These are phyloP conservation scores for Monilinia vaccinii-corymbosi DNA, from an alignment of 2,329 filamentous ascomycete species.

Conservation along the genomic window DNA sequence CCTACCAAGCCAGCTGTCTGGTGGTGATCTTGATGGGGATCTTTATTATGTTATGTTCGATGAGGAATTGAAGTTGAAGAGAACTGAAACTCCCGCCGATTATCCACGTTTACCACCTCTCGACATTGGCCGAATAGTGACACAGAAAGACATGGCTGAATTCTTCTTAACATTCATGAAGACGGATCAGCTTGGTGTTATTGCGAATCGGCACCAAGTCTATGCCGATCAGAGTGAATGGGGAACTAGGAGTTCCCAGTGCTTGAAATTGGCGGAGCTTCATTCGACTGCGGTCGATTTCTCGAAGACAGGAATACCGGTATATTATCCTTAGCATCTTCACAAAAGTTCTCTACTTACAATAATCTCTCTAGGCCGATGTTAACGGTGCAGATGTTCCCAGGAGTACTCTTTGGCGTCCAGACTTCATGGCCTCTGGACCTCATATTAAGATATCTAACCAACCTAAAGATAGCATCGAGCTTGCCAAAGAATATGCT, in stretches of 20 bases:
- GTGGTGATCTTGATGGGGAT: constrained; percentile 79
- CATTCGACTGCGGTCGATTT: constrained; percentile 68
- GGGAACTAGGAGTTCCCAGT: constrained; percentile 46
- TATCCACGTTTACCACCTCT: constrained; percentile 52
- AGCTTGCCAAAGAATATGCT: constrained; percentile 2
- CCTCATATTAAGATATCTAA: constrained; percentile 36
- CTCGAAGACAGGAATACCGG: constrained; percentile 61
- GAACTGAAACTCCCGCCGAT: constrained; percentile 51
- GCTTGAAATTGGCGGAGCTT: constrained; percentile 48
- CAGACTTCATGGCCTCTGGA: constrained; percentile 45
- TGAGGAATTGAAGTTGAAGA: constrained; percentile 35
- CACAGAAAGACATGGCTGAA: constrained; percentile 57
- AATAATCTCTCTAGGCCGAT: constrained; percentile 17
- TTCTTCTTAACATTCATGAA: constrained; percentile 77
- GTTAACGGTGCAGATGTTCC: constrained; percentile 17
- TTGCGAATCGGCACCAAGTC: constrained; percentile 55
- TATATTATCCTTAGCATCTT: constrained; percentile 21
- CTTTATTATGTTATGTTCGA: constrained; percentile 76
- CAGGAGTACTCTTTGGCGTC: constrained; percentile 29
- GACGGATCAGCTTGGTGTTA: constrained; percentile 55
- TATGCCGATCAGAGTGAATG: constrained; percentile 46
- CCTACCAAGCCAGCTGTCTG: constrained; percentile 67
- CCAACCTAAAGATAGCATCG: constrained; percentile 20
- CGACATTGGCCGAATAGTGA: constrained; percentile 53
- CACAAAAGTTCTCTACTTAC: too few relatives aligned